Evolutionary conservation across 2,329 filamentous ascomycete genomes (phyloP).

Genomic region (Aureobasidium sp.): DNA sequence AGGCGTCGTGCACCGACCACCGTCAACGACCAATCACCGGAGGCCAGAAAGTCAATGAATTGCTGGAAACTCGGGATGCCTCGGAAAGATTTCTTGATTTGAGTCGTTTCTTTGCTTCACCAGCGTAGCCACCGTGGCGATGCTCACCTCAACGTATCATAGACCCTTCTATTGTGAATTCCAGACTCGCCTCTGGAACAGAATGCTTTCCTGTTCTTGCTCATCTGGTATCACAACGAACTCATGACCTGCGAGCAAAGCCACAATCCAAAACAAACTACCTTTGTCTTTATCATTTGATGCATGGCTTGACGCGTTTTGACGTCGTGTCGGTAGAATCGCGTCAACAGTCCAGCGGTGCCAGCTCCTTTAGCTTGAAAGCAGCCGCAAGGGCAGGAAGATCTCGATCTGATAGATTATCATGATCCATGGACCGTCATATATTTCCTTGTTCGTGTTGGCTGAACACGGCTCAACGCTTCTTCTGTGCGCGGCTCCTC

Average conservation of each 20-base stretch:
- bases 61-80: slow-evolving; percentile 2
- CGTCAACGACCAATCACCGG: neutral
- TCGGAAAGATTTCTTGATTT: slow-evolving; percentile 2
- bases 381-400: neutral
- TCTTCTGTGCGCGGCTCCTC: neutral
- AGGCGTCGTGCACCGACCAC: neutral
- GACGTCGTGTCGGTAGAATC: neutral
- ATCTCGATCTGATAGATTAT: slow-evolving; percentile 1
- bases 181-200: neutral
- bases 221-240: neutral
- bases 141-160: slow-evolving; percentile 2
- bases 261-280: neutral
- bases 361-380: neutral
- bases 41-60: neutral
- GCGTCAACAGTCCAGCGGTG: neutral
- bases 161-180: neutral
- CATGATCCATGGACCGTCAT: neutral
- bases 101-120: neutral
- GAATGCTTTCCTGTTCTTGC: neutral
- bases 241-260: neutral
- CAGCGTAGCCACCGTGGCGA: neutral
- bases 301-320: slow-evolving; percentile 3
- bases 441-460: neutral
- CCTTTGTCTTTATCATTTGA: neutral
- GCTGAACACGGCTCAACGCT: slow-evolving; percentile 1